phyloP scores from a whole-genome alignment of 129 eudicot genomes.

The Gnaphalium uliginosum region DNA sequence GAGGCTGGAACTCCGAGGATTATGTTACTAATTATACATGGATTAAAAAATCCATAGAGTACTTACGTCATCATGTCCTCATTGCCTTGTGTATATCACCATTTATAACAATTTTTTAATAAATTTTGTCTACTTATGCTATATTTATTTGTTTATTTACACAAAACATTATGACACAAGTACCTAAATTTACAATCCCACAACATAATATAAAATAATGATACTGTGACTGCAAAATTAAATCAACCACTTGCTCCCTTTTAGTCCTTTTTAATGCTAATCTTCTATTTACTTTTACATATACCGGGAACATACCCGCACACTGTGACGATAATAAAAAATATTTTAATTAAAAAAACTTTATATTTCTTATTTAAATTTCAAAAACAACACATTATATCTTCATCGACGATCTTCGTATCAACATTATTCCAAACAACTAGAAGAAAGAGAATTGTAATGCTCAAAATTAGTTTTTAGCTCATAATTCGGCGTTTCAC shows the following conservation, averaged over 20 bases:
- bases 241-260: slow-evolving; percentile 11
- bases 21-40: slow-evolving; percentile 16
- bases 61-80: slow-evolving; percentile 17
- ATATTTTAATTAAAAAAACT: no score
- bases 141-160: neutral
- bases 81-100: slow-evolving; percentile 10
- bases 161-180: slow-evolving; percentile 17
- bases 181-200: slow-evolving; percentile 15
- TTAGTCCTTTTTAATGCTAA: no score
- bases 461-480: no score
- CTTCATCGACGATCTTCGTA: no score
- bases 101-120: neutral
- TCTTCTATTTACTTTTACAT: no score
- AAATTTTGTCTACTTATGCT: neutral
- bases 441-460: no score
- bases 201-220: neutral
- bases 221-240: neutral
- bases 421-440: no score
- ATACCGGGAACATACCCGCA: no score
- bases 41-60: neutral
- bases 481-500: no score
- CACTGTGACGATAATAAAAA: no score
- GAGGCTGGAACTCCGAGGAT: slow-evolving; percentile 26
- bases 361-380: no score
- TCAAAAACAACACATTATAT: no score